Conservation (phyloP, 164 flowering plant species). For the Tetrastigma voinierianum region DNA sequence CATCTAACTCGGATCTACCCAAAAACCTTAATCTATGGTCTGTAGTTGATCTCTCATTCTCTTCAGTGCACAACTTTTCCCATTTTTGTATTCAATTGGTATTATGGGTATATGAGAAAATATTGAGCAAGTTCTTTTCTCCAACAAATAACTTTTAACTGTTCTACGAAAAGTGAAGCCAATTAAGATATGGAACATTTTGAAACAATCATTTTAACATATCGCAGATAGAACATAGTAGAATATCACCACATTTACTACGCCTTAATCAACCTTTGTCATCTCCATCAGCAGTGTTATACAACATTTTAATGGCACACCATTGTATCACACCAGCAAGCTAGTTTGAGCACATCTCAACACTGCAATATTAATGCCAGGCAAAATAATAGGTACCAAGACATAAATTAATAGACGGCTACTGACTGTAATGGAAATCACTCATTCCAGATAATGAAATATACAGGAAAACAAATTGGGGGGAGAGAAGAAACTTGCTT, state of each 20-base stretch:
- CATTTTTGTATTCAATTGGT: constrained; percentile 71
- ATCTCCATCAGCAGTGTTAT: no score
- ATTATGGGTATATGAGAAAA: constrained; percentile 61
- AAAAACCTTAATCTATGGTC: constrained; percentile 12
- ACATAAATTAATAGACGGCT: constrained; percentile 90
- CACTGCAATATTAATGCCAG: no score
- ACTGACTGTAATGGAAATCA: constrained; percentile 46
- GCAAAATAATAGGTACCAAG: constrained; percentile 81
- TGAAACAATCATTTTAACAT: not conserved
- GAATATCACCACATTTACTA: no score
- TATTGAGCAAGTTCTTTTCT: constrained; percentile 56
- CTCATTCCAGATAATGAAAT: not conserved
- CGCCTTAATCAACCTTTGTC: no score
- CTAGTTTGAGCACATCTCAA: no score
- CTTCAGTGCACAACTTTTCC: constrained; percentile 36
- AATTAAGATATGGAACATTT: not conserved
- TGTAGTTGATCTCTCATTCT: constrained; percentile 7
- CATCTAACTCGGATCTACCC: constrained; percentile 15
- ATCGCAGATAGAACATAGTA: not conserved
- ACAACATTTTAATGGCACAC: no score
- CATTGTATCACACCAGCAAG: no score
- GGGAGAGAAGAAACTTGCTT: not conserved
- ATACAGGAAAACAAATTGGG: not conserved
- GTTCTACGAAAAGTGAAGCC: constrained; percentile 42
- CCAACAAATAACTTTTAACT: constrained; percentile 53